These are phyloP conservation scores for Aquanectria penicillioides DNA, from an alignment of 2,329 filamentous ascomycete genomes.

Conservation along the genomic window DNA sequence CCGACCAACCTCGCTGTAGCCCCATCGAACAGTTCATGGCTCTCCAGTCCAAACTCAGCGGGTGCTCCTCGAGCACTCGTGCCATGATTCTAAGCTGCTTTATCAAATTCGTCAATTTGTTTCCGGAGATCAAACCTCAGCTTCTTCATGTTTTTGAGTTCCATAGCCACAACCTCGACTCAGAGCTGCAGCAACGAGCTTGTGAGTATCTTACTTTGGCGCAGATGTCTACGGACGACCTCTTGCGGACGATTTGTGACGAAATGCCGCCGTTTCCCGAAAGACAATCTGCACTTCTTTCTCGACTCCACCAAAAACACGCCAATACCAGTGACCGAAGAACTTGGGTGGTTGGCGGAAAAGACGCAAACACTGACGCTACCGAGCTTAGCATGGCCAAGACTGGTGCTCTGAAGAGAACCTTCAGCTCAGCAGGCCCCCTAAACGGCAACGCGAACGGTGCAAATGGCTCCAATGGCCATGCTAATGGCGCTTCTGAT, in stretches of 20 bases:
- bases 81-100: conserved; percentile 96
- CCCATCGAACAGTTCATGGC: conserved; percentile 98
- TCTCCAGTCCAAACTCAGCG: conserved; percentile 87
- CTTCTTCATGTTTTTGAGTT: conserved; percentile 88
- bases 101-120: conserved; percentile 97
- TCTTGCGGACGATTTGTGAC: conserved; percentile 92
- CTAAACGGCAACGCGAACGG: conserved; percentile 60
- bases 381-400: conserved; percentile 84
- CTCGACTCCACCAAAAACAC: conserved; percentile 93
- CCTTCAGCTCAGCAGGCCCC: conserved; percentile 74
- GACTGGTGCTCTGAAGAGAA: conserved; percentile 83
- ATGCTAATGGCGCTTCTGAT: conserved; percentile 67
- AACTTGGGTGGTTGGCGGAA: conserved; percentile 97
- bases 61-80: conserved; percentile 87
- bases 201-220: conserved; percentile 94
- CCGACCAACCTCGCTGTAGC: conserved; percentile 90
- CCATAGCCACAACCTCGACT: conserved; percentile 94
- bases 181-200: conserved; percentile 93
- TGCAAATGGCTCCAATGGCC: conserved; percentile 61
- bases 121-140: conserved; percentile 97
- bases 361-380: conserved; percentile 87
- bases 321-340: conserved; percentile 92
- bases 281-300: conserved; percentile 89
- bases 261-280: conserved; percentile 99
- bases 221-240: conserved; percentile 86